Base-by-base conservation (phyloP, 768 basidiomycete genomes). In the Podaxis sp. region DNA sequence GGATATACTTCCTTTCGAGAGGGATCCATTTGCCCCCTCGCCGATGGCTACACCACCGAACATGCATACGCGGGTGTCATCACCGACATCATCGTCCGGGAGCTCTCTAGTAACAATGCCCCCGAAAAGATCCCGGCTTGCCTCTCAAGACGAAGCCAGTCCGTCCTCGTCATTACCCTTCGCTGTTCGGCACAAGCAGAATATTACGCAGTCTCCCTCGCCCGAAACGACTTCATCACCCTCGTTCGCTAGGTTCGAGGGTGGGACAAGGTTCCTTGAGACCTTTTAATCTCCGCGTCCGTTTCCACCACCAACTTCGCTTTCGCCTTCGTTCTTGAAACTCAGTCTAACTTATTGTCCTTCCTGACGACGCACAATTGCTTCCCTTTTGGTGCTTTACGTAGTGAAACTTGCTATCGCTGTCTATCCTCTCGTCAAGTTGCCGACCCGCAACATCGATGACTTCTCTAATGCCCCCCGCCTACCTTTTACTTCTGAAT, bases 251-350 rank as follows among this genome's bases (percentile, higher is more conserved):
- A 60, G 51, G 3, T 60, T 60, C 14, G 51, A 60, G 44, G 59
- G 59, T 3, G 59, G 59, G 1, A 46, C 59, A 35, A 60, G 46
- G 27, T 60, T 60, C 40, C 25, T 60, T 18, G 59, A 60, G 27
- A 23, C 51, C n/a, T 44, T 60, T 9, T 60, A 35, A 50, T 23
- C 5, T 21, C 10, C 32, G 5, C 13, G 10, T 21, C 38, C 32
- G 32, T 32, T 53, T 10, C 21, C 38, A 40, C 11, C 42, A 6
- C 42, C 5, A 44, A 16, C 42, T 44, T 18, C n/a, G 42, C 11
- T 18, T 44, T 23, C 35, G 23, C 21, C 23, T 35, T 9, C 18
- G 54, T 55, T 55, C 10, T n/a, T 16, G 13, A 35, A 5, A 7
- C n/a, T 27, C 23, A 10, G 28, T 2, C 6, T 57, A 57, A 57